Evolutionary conservation across 768 basidiomycete genomes (phyloP).

Genomic region (Lactarius sanguifluus): DNA sequence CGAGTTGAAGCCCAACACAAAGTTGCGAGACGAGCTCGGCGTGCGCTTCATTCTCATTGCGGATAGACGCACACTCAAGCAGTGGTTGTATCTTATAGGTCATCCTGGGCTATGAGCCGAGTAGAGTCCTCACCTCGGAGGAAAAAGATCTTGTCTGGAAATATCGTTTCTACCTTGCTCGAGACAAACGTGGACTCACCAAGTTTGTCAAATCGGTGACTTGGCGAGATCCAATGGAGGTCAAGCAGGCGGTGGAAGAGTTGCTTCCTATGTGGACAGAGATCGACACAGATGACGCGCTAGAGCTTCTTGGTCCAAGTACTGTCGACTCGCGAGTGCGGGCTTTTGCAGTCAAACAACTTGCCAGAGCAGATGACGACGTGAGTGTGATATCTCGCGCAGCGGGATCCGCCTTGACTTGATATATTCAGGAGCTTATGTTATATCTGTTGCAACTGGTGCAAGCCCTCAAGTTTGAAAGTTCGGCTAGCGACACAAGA

Average conservation of each 20-base stretch:
- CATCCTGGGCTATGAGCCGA: slow-evolving; percentile 90
- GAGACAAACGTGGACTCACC: slow-evolving; percentile 91
- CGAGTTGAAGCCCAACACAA: slow-evolving; percentile 95
- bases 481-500: slow-evolving; percentile 70
- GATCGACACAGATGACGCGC: slow-evolving; percentile 93
- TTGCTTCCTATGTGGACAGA: slow-evolving; percentile 95
- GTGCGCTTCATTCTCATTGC: slow-evolving; percentile 48
- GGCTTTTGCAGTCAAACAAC: slow-evolving; percentile 90
- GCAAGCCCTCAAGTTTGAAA: slow-evolving; percentile 97
- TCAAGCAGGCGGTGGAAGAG: slow-evolving; percentile 97
- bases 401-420: background rate
- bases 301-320: slow-evolving; percentile 89
- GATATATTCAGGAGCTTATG: slow-evolving; percentile 71
- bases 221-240: slow-evolving; percentile 94
- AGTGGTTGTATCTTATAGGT: slow-evolving; percentile 47
- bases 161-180: slow-evolving; percentile 94
- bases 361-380: slow-evolving; percentile 92
- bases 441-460: slow-evolving; percentile 94
- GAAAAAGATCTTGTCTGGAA: slow-evolving; percentile 99
- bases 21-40: slow-evolving; percentile 88
- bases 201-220: slow-evolving; percentile 98
- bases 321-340: slow-evolving; percentile 90
- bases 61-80: background rate
- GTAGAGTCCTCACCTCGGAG: slow-evolving; percentile 78
- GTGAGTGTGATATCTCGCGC: slow-evolving; percentile 45